phyloP scores from a whole-genome alignment of 768 basidiomycete species.

The Hebeloma cylindrosporum region DNA sequence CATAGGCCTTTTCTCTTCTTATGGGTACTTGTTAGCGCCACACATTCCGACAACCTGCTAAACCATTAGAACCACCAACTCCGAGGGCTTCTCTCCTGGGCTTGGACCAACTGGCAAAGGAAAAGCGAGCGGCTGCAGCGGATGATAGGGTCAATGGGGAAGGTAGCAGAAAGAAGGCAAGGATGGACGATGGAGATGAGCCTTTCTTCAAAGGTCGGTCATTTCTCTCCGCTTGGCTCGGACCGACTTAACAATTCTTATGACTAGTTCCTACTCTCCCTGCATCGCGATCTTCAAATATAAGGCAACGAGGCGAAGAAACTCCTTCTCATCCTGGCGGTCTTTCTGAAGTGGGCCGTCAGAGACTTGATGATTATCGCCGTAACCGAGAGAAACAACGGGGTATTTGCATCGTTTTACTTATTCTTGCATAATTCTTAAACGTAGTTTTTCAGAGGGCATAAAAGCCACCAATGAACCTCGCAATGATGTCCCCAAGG shows the following conservation, averaged over 20 bases:
- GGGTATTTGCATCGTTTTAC: conserved; percentile 39
- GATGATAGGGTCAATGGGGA: conserved; percentile 41
- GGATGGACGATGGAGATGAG: conserved; percentile 61
- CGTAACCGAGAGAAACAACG: conserved; percentile 66
- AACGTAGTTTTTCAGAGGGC: conserved; percentile 55
- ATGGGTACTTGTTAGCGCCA: conserved; percentile 57
- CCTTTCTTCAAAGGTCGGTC: conserved; percentile 84
- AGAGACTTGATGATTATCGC: conserved; percentile 75
- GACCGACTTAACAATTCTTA: background rate
- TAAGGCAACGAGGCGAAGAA: conserved; percentile 79
- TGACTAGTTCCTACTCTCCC: conserved; percentile 82
- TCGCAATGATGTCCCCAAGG: conserved; percentile 60
- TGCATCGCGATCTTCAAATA: conserved; percentile 47
- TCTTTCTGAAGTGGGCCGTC: conserved; percentile 71
- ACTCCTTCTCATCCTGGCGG: conserved; percentile 95
- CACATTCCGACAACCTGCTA: conserved; percentile 75
- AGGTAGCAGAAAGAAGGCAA: conserved; percentile 64
- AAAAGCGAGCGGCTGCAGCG: conserved; percentile 72
- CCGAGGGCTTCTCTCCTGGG: conserved; percentile 82
- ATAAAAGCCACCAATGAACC: conserved; percentile 59
- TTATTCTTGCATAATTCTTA: background rate
- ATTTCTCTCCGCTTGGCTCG: background rate
- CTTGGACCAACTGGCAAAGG: conserved; percentile 82
- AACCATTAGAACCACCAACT: conserved; percentile 72
- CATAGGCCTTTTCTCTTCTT: background rate